A percentile compares a stretch with the other conserved stretches of the same genome.
Conservation (phyloP, 2,329 filamentous ascomycete species). For the Aspergillus costaricaensis region DNA sequence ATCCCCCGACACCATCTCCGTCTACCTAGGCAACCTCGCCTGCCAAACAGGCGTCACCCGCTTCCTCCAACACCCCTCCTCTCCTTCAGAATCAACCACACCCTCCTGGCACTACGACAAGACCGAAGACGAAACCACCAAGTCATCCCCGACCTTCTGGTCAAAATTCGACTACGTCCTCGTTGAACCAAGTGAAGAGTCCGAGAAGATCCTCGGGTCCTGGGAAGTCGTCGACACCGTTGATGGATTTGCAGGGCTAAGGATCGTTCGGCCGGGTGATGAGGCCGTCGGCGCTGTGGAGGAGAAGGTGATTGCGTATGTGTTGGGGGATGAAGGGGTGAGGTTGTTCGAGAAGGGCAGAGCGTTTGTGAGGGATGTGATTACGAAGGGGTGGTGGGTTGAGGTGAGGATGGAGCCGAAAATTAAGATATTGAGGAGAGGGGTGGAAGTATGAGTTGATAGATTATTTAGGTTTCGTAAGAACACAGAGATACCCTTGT, state of each 20-base stretch:
- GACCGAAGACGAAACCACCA: slow-evolving; percentile 53
- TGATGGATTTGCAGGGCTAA: slow-evolving; percentile 54
- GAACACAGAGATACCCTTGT: no score
- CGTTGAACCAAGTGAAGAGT: slow-evolving; percentile 48
- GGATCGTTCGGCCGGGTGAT: slow-evolving; percentile 49
- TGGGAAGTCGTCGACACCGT: slow-evolving; percentile 57
- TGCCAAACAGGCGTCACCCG: slow-evolving; percentile 65
- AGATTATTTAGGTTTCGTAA: no score
- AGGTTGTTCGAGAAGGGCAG: slow-evolving; percentile 30
- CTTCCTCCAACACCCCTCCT: slow-evolving; percentile 51
- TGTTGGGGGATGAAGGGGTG: slow-evolving; percentile 37
- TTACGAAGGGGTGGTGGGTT: slow-evolving; percentile 57
- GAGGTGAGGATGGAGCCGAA: slow-evolving; percentile 56
- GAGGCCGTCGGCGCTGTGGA: slow-evolving; percentile 30
- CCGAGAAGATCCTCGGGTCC: slow-evolving; percentile 31
- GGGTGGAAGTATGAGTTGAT: slow-evolving; percentile 9
- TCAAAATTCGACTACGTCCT: slow-evolving; percentile 60
- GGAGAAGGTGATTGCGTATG: slow-evolving; percentile 35
- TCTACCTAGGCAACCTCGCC: slow-evolving; percentile 63
- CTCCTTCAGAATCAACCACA: slow-evolving; percentile 1
- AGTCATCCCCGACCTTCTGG: slow-evolving; percentile 59
- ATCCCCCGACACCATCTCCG: slow-evolving; percentile 32
- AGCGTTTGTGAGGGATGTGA: slow-evolving; percentile 26
- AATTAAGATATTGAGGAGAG: slow-evolving; percentile 50
- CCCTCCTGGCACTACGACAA: slow-evolving; percentile 62